Base-by-base conservation (phyloP, 108 stramenopile species). In the Fragilaria radians region DNA sequence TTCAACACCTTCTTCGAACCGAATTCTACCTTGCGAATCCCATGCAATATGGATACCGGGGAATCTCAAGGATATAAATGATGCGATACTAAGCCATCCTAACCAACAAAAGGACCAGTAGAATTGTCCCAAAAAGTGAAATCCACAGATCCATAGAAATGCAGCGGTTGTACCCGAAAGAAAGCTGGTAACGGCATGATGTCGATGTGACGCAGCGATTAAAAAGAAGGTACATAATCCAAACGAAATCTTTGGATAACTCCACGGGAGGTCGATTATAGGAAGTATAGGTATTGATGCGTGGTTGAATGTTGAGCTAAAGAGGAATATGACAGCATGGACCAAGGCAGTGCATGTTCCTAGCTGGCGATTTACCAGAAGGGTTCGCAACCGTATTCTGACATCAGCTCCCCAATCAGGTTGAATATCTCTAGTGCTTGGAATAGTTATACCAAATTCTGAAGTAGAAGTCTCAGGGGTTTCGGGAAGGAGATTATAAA, bases 81-180 rank as follows among this genome's bases (percentile, higher is more conserved):
- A 54, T 5, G 65, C 63, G 1, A 65, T 21, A 3, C 27, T 48
- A 56, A 67, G 32, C 27, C 23, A n/a, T 21, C 47, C 46, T 24
- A 73, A 22, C 42, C 63, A 32, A 5, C 23, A 31, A 54, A 71
- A 66, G 26, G 70, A 62, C 81, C 81, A 82, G 53, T 77, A 76
- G n/a, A 48, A 55, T 54, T 72, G 63, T n/a, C 60, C 71, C 18
- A 82, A 62, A 61, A 82, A 82, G 1, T 64, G 59, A 21, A 77
- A 36, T 33, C 75, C 70, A 26, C 52, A 48, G 21, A 63, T 58
- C 78, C 78, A 79, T 1, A 77, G 52, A 21, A 64, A 60, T 56
- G 75, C 81, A 49, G 74, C 61, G 14, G 70, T 26, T 18, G 69
- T 9, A 2, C 81, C 78, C 55, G 60, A 59, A 7, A 75, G 11